Percentiles rank a stretch among this genome's conserved stretches.
Evolutionary conservation across 208 protist genomes (phyloP).

Genomic region (Crithidia bombi): DNA sequence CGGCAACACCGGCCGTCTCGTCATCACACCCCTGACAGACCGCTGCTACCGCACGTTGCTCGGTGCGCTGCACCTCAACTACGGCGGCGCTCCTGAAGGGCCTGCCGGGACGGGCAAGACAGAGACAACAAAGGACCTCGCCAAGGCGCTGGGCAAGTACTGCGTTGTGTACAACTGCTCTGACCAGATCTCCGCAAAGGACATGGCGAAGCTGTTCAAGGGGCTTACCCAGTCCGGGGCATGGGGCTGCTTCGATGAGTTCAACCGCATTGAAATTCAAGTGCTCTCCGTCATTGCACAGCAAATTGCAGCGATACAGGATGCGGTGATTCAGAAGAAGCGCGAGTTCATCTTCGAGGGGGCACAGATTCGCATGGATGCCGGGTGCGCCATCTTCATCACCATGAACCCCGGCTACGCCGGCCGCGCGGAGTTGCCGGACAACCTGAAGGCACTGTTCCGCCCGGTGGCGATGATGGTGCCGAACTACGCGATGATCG

Average conservation of each 20-base stretch:
- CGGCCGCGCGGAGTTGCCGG: slow-evolving; percentile 96
- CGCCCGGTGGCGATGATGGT: slow-evolving; percentile 99
- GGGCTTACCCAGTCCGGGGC: slow-evolving; percentile 93
- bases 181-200: slow-evolving; percentile 95
- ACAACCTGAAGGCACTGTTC: slow-evolving; percentile 99
- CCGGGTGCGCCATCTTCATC: slow-evolving; percentile 96
- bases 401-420: slow-evolving; percentile 99
- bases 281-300: slow-evolving; percentile 98
- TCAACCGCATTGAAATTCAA: slow-evolving; percentile 97
- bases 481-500: slow-evolving; percentile 98
- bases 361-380: slow-evolving; percentile 91
- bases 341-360: slow-evolving; percentile 95
- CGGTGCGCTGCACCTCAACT: slow-evolving; percentile 96
- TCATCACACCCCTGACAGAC: slow-evolving; percentile 97
- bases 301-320: slow-evolving; percentile 96
- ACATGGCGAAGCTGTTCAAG: slow-evolving; percentile 97
- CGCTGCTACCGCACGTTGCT: slow-evolving; percentile 96
- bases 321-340: slow-evolving; percentile 87
- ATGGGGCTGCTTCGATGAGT: slow-evolving; percentile 98
- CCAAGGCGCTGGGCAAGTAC: slow-evolving; percentile 95
- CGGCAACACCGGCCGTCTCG: slow-evolving; percentile 95
- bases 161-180: slow-evolving; percentile 99
- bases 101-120: slow-evolving; percentile 98
- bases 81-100: slow-evolving; percentile 96
- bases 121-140: slow-evolving; percentile 98